Evolutionary conservation across 108 stramenopile species (phyloP).

Genomic region (Nitzschia sp.): DNA sequence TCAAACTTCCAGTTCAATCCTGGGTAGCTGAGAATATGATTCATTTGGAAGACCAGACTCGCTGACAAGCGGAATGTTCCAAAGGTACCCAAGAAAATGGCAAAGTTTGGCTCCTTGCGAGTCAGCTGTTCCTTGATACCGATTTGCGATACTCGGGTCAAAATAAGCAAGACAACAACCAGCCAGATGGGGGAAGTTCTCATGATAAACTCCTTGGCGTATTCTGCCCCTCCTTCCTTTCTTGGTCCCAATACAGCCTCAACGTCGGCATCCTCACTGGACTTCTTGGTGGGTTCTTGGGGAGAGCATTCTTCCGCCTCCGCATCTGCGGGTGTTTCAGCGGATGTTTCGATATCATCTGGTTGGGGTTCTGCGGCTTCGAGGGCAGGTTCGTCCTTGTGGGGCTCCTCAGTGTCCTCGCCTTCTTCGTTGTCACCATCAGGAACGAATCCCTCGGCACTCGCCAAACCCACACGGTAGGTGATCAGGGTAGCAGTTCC

Average conservation of each 20-base stretch:
- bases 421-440: neutral
- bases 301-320: conserved; percentile 1
- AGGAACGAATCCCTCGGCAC: conserved; percentile 2
- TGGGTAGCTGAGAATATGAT: conserved; percentile 58
- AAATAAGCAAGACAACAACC: conserved; percentile 48
- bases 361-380: neutral
- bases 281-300: neutral
- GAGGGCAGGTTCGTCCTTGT: neutral
- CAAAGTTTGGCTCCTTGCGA: conserved; percentile 41
- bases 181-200: conserved; percentile 59
- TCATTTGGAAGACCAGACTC: conserved; percentile 54
- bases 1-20: conserved; percentile 65
- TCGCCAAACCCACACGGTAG: conserved; percentile 36
- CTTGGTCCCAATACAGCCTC: conserved; percentile 54
- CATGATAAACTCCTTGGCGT: conserved; percentile 40
- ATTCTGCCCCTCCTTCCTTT: conserved; percentile 43
- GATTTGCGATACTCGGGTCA: conserved; percentile 50
- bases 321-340: conserved; percentile 6
- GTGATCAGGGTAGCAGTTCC: conserved; percentile 48
- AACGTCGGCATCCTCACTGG: conserved; percentile 2
- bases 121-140: conserved; percentile 46
- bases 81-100: conserved; percentile 54
- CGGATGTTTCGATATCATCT: neutral
- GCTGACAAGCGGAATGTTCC: conserved; percentile 54
- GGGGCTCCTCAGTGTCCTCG: neutral